phyloP scores from a whole-genome alignment of 768 basidiomycete genomes.

The Chlorophyllum brunneum region DNA sequence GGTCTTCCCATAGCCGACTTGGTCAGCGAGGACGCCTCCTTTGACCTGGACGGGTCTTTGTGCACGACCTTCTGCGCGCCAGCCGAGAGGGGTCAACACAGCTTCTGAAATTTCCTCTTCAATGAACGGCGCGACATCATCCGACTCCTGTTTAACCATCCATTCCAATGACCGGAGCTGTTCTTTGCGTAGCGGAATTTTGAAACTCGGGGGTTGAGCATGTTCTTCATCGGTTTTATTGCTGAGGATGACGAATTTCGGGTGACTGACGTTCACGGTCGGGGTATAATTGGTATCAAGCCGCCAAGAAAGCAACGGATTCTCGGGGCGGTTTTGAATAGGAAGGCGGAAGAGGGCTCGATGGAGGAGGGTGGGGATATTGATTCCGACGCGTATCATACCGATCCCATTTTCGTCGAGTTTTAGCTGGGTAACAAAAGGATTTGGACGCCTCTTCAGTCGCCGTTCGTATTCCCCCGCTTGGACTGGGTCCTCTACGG shows the following conservation, averaged over 20 bases:
- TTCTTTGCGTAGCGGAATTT: constrained; percentile 69
- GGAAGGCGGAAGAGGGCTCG: constrained; percentile 83
- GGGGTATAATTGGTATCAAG: constrained; percentile 77
- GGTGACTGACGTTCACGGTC: constrained; percentile 49
- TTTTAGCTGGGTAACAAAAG: constrained; percentile 84
- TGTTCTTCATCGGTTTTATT: constrained; percentile 74
- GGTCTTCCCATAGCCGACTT: constrained; percentile 97
- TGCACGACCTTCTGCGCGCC: constrained; percentile 93
- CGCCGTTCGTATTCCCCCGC: constrained; percentile 88
- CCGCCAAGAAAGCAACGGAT: constrained; percentile 67
- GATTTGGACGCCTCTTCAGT: constrained; percentile 79
- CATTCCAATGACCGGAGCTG: constrained; percentile 88
- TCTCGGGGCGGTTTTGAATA: constrained; percentile 41
- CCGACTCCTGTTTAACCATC: constrained; percentile 83
- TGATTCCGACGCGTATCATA: constrained; percentile 79
- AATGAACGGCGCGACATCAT: constrained; percentile 64
- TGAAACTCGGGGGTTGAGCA: constrained; percentile 77
- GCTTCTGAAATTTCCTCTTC: constrained; percentile 96
- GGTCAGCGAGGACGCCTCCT: constrained; percentile 92
- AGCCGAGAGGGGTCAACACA: constrained; percentile 78
- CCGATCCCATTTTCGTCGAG: constrained; percentile 61
- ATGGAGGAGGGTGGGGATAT: constrained; percentile 83
- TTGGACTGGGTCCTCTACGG: constrained; percentile 80
- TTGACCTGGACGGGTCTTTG: constrained; percentile 70
- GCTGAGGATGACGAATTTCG: constrained; percentile 68